Conservation (phyloP, 108 stramenopile species). For the Mayamaea pseudoterrestris region DNA sequence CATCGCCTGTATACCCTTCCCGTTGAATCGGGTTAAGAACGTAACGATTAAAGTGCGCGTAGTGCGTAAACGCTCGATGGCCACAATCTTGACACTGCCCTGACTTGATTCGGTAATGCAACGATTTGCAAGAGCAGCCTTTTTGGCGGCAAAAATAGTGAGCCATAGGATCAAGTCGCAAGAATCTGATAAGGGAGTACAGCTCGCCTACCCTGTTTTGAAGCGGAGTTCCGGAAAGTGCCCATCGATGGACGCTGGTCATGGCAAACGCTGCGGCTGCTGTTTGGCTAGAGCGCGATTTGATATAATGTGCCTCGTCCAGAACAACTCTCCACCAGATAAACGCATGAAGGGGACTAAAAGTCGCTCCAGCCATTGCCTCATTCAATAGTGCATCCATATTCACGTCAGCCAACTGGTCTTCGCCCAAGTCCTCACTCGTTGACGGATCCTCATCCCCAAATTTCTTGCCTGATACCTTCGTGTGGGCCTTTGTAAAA, state of each 20-base stretch:
- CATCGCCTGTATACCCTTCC: slow-evolving; percentile 76
- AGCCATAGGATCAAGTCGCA: slow-evolving; percentile 93
- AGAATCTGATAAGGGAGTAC: slow-evolving; percentile 90
- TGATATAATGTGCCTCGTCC: slow-evolving; percentile 93
- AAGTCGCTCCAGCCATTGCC: slow-evolving; percentile 69
- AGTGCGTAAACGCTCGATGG: slow-evolving; percentile 86
- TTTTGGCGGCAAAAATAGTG: slow-evolving; percentile 88
- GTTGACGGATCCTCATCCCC: slow-evolving; percentile 22
- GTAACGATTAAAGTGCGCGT: slow-evolving; percentile 87
- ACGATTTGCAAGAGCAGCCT: slow-evolving; percentile 85
- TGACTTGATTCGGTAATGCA: slow-evolving; percentile 85
- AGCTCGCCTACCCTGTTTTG: slow-evolving; percentile 99
- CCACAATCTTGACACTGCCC: slow-evolving; percentile 85
- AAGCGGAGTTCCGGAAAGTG: slow-evolving; percentile 92
- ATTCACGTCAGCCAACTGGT: slow-evolving; percentile 26
- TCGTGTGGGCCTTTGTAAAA: slow-evolving; percentile 10
- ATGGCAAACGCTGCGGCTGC: slow-evolving; percentile 92
- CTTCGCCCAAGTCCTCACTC: slow-evolving; percentile 17
- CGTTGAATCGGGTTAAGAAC: slow-evolving; percentile 93
- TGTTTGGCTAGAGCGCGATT: slow-evolving; percentile 81
- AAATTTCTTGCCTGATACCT: slow-evolving; percentile 19
- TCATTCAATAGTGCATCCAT: slow-evolving; percentile 37
- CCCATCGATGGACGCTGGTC: slow-evolving; percentile 85
- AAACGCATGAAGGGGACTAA: slow-evolving; percentile 70
- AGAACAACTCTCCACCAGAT: slow-evolving; percentile 93